These are phyloP conservation scores for Trichoderma arundinaceum DNA, from an alignment of 2,329 filamentous ascomycete genomes.

Conservation along the genomic window DNA sequence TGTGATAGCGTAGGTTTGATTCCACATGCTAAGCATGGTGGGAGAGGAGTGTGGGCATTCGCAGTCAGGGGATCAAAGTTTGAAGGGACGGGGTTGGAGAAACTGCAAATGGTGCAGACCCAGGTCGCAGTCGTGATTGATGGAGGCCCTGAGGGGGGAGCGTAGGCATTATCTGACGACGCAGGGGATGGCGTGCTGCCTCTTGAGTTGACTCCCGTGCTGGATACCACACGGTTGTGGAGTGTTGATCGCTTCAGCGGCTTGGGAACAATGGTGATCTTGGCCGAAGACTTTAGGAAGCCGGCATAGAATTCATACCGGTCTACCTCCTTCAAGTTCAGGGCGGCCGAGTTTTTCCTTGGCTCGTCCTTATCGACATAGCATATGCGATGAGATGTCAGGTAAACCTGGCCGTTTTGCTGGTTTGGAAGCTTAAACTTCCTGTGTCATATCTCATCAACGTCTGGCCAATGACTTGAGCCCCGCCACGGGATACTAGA, in stretches of 20 bases:
- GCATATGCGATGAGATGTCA: constrained; percentile 94
- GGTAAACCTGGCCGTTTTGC: constrained; percentile 93
- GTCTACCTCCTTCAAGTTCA: constrained; percentile 91
- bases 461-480: neutral
- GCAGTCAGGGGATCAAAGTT: constrained; percentile 90
- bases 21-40: constrained; percentile 89
- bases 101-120: constrained; percentile 95
- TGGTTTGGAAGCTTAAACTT: constrained; percentile 95
- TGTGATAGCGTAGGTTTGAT: constrained; percentile 87
- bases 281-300: constrained; percentile 93
- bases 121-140: constrained; percentile 74
- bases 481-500: neutral
- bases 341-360: constrained; percentile 78
- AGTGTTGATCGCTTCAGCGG: constrained; percentile 69
- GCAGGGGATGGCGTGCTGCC: constrained; percentile 55
- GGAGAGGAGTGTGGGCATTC: constrained; percentile 77
- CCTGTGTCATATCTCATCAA: constrained; percentile 52
- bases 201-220: constrained; percentile 53
- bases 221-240: constrained; percentile 58
- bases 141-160: constrained; percentile 48
- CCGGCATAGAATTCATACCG: constrained; percentile 89
- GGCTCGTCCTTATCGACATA: constrained; percentile 92
- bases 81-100: constrained; percentile 88
- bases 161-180: constrained; percentile 51
- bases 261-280: constrained; percentile 88